A percentile compares a stretch with the other conserved stretches of the same genome.
These are phyloP conservation scores for Plasmopara viticola DNA, from an alignment of 352 stramenopile genomes.

Conservation along the genomic window DNA sequence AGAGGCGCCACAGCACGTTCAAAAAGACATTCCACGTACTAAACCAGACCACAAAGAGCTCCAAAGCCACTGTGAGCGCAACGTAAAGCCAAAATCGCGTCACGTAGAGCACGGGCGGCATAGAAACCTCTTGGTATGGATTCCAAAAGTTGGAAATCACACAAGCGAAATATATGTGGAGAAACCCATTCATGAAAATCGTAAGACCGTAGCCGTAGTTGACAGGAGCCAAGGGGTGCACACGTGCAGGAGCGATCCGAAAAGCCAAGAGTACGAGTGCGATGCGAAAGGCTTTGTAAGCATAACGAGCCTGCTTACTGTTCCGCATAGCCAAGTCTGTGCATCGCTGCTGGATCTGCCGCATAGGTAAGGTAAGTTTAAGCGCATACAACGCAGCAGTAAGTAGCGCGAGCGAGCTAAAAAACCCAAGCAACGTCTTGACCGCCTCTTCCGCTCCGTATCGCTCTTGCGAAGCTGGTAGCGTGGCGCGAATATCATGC, in stretches of 20 bases:
- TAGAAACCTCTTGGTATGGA: slow-evolving; percentile 37
- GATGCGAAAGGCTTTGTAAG: slow-evolving; percentile 52
- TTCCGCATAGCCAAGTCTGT: slow-evolving; percentile 52
- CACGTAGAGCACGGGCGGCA: slow-evolving; percentile 69
- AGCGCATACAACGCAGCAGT: slow-evolving; percentile 55
- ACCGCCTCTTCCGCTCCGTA: slow-evolving; percentile 64
- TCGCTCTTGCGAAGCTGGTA: slow-evolving; percentile 57
- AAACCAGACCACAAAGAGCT: slow-evolving; percentile 72
- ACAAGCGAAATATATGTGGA: slow-evolving; percentile 70
- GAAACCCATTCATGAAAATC: slow-evolving; percentile 74
- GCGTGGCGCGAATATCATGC: slow-evolving; percentile 77
- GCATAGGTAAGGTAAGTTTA: slow-evolving; percentile 61
- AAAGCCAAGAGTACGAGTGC: slow-evolving; percentile 49
- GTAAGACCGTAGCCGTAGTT: slow-evolving; percentile 71
- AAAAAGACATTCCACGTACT: slow-evolving; percentile 75
- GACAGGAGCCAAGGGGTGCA: slow-evolving; percentile 66
- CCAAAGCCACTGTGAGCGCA: slow-evolving; percentile 29
- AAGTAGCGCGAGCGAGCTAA: slow-evolving; percentile 47
- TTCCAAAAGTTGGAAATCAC: slow-evolving; percentile 80
- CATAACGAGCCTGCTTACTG: slow-evolving; percentile 36
- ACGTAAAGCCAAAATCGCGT: slow-evolving; percentile 68
- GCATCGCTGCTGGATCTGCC: slow-evolving; percentile 49
- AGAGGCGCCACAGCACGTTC: slow-evolving; percentile 69
- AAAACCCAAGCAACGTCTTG: slow-evolving; percentile 59
- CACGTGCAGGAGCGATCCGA: slow-evolving; percentile 47